These are phyloP conservation scores for Nigrospora oryzae DNA, from an alignment of 2,329 filamentous ascomycete genomes.

Conservation along the genomic window DNA sequence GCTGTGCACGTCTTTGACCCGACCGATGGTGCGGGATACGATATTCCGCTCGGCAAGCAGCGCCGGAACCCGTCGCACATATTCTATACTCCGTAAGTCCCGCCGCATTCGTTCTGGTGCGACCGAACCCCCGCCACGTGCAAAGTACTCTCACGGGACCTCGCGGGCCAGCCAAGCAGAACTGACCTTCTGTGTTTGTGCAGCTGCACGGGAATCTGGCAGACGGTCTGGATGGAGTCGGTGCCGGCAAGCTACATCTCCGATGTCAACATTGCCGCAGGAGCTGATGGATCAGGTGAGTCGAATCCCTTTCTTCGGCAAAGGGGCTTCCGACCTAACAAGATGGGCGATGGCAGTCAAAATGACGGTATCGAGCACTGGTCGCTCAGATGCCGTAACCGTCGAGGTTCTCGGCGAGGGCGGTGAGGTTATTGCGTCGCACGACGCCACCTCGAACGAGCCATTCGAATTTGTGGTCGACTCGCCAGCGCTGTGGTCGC, in stretches of 20 bases:
- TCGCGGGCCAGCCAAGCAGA: too few relatives aligned
- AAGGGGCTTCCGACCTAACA: background rate
- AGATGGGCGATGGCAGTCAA: constrained; percentile 31
- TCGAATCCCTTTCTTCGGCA: constrained; percentile 1
- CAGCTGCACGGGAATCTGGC: constrained; percentile 65
- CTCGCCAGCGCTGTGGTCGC: constrained; percentile 55
- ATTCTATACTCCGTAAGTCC: constrained; percentile 50
- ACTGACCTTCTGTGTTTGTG: too few relatives aligned
- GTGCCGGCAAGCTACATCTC: constrained; percentile 49
- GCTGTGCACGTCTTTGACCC: constrained; percentile 61
- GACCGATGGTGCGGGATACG: constrained; percentile 42
- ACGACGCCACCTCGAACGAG: constrained; percentile 34
- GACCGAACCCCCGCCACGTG: too few relatives aligned
- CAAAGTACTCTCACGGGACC: too few relatives aligned
- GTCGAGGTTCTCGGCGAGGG: constrained; percentile 25
- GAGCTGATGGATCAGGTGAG: constrained; percentile 43
- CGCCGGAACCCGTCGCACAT: constrained; percentile 49
- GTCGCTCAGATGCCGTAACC: constrained; percentile 20
- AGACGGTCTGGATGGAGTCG: constrained; percentile 63
- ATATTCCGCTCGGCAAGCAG: constrained; percentile 62
- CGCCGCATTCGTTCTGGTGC: too few relatives aligned
- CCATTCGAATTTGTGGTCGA: constrained; percentile 47
- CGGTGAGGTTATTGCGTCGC: constrained; percentile 32
- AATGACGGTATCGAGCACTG: constrained; percentile 42
- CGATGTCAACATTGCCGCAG: constrained; percentile 49